Evolutionary conservation across 768 basidiomycete genomes (phyloP), one percentile per base, ranked within the genome.

Genomic region (Lactarius tabidus): DNA sequence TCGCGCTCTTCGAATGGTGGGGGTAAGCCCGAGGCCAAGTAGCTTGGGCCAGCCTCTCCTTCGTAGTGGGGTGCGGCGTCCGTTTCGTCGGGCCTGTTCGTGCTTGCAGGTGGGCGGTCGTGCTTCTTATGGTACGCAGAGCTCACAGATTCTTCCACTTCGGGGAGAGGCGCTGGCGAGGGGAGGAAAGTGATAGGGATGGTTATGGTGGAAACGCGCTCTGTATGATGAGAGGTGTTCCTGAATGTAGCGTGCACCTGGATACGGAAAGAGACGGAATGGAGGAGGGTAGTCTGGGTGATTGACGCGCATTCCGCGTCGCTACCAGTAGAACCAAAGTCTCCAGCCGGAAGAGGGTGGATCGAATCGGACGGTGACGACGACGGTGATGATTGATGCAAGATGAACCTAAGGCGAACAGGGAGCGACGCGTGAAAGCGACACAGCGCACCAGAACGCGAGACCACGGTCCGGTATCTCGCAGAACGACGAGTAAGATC

Each of bases 381-480:
- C 73, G 58, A 79, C 23, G 82, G 78, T 5, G 80, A 78, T 23
- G 82, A 77, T 59, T 84, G 87, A 71, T 93, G 93, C 18, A 98
- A 79, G 33, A 95, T 78, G 65, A 98, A 90, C 4, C 93, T 85
- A 43, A 93, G 80, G 68, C 82, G 89, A 65, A 95, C 83, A 4
- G 89, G 82, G 17, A 82, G 83, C 53, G 84, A 81, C 0, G 87
- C 84, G 70, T 97, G 94, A 73, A 97, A 94, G 54, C 93, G 87
- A 74, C 93, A 94, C 23, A 93, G 89, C 51, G 94, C 95, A 54
- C 96, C 96, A 17, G 95, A 94, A 8, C 89, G 84, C 15, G 93
- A 87, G 31, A 98, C 79, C 58, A 88, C 80, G 3, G 81, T 79
- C 43, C 80, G 77, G 69, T 83, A 70, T 17, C 60, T 39, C 12